Base-by-base conservation (phyloP, 1,284 basidiomycete species). In the Malassezia brasiliensis region DNA sequence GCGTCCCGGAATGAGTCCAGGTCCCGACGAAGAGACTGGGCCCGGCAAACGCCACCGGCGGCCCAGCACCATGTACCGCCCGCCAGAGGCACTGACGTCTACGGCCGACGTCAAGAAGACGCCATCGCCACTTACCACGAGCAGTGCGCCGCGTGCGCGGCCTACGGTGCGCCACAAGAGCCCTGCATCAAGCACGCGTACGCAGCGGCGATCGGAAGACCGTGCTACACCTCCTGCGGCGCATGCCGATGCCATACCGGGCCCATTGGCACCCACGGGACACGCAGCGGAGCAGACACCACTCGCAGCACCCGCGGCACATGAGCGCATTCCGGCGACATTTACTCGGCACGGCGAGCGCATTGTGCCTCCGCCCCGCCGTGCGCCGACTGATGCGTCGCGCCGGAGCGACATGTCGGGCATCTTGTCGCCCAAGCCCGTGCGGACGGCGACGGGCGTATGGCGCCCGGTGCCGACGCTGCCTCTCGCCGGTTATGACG, bases 11-110 rank as follows among this genome's bases (percentile, higher is more conserved):
- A 7, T 7, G 25, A 28, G 25, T 7, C 25, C 25, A 7, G 7
- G 17, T 5, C 45, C 30, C n/a, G 51, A 52, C 4, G 41, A 47
- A 12, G 52, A 32, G 40, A 60, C 17, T 49, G 55, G 64, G 1
- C 65, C 61, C 1, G 63, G 66, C 8, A 68, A 68, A 47, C 61
- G 64, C 32, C 63, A 66, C 45, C 62, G 65, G 39, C 63, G 65
- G 14, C 65, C 65, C 10, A 65, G 64, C 59, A 59, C 59, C 55
- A 67, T 67, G 66, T 66, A 67, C 51, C 57, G 59, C 36, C 65
- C 65, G 0, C 65, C 65, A 28, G 61, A 64, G 46, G 64, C 65
- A 19, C 52, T 67, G 40, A 67, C 65, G 36, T 53, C 63, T 3
- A 28, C 25, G 25, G 25, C 25, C 2, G 61, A 59, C 38, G 49